Percentiles rank a stretch among this genome's conserved stretches.
These are phyloP conservation scores for Tritrichomonas foetus DNA, from an alignment of 208 protist genomes.

Conservation along the genomic window DNA sequence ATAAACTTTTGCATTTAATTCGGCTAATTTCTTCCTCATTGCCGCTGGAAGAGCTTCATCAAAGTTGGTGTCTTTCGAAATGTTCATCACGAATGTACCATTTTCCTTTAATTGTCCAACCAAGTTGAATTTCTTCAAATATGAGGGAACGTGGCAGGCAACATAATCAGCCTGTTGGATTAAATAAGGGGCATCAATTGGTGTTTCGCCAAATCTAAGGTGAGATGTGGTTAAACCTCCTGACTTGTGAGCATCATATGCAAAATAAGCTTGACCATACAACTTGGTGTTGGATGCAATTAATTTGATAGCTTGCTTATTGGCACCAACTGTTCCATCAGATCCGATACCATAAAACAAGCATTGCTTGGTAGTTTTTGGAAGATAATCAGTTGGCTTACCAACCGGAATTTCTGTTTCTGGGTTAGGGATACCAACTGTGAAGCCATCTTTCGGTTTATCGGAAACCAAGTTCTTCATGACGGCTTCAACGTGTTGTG, in stretches of 20 bases:
- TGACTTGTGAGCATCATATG: conserved; percentile 35
- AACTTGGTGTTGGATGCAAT: conserved; percentile 63
- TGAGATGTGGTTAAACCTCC: conserved; percentile 56
- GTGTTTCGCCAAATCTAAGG: conserved; percentile 63
- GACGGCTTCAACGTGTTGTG: conserved; percentile 48
- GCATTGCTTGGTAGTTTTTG: background rate
- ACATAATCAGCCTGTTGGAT: conserved; percentile 64
- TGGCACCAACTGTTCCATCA: conserved; percentile 69
- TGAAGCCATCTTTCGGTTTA: conserved; percentile 62
- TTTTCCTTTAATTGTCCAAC: conserved; percentile 41
- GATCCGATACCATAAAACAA: conserved; percentile 46
- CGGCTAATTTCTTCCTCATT: conserved; percentile 56
- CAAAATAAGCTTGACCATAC: conserved; percentile 54
- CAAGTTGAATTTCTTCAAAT: conserved; percentile 62
- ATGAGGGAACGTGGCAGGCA: conserved; percentile 62
- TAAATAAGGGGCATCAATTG: conserved; percentile 61
- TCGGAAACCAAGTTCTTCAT: conserved; percentile 61
- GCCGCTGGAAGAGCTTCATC: conserved; percentile 52
- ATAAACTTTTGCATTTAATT: conserved; percentile 47
- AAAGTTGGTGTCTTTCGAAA: conserved; percentile 50
- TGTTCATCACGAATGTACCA: conserved; percentile 64
- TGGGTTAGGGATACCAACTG: conserved; percentile 66
- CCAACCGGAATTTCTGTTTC: conserved; percentile 57
- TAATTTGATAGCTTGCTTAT: conserved; percentile 69
- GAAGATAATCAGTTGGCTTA: background rate